Percentiles rank a stretch among this genome's conserved stretches.
Conservation (phyloP, 768 basidiomycete species). For the Phylloporus scabripes region DNA sequence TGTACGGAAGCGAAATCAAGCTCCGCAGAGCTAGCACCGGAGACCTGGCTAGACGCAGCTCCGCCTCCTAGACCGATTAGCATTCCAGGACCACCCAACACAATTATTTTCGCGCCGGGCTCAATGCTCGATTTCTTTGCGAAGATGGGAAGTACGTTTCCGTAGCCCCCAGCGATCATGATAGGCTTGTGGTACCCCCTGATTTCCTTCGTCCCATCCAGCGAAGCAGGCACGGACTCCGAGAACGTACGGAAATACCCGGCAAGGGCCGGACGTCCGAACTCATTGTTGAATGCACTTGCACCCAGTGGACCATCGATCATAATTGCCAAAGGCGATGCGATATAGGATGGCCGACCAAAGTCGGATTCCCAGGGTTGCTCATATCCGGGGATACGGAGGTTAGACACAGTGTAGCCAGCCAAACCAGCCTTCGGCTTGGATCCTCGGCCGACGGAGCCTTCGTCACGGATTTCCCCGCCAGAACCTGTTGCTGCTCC, state of each 20-base stretch:
- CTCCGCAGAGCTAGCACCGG: constrained; percentile 85
- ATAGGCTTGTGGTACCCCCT: constrained; percentile 99
- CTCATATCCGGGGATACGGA: constrained; percentile 83
- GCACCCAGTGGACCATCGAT: constrained; percentile 92
- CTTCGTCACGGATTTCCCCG: constrained; percentile 97
- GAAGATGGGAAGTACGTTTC: constrained; percentile 83
- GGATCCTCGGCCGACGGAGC: constrained; percentile 90
- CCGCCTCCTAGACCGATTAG: constrained; percentile 96
- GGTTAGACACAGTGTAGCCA: constrained; percentile 91
- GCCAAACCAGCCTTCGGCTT: constrained; percentile 93
- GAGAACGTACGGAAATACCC: constrained; percentile 97
- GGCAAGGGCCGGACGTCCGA: constrained; percentile 85
- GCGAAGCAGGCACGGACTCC: constrained; percentile 58
- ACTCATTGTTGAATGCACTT: constrained; percentile 97
- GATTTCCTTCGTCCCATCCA: constrained; percentile 53
- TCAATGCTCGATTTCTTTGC: constrained; percentile 73
- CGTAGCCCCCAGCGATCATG: constrained; percentile 98
- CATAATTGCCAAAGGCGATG: constrained; percentile 95
- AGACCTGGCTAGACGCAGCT: constrained; percentile 90
- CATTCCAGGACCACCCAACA: constrained; percentile 93
- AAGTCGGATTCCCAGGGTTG: constrained; percentile 98
- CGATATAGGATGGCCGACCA: constrained; percentile 85
- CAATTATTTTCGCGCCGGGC: constrained; percentile 82
- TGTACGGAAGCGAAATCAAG: constrained; percentile 98
- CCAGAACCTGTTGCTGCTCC: constrained; percentile 99